Evolutionary conservation across 768 basidiomycete species (phyloP).

Genomic region (Hydnomerulius pinastri): DNA sequence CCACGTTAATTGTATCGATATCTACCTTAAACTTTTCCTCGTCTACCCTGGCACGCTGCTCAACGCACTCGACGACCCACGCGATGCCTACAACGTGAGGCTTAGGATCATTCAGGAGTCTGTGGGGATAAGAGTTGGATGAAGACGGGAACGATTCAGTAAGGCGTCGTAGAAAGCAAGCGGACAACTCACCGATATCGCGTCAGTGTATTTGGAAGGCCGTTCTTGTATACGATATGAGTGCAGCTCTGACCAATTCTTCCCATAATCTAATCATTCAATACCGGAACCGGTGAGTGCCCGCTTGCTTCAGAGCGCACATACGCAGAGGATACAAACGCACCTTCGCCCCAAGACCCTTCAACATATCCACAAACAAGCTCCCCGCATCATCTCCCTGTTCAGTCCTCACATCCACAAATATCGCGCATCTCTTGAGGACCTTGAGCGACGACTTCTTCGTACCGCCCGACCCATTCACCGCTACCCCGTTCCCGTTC

Average conservation of each 20-base stretch:
- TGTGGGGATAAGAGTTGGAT: conserved; percentile 21
- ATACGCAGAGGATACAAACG: conserved; percentile 17
- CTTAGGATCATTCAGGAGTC: conserved; percentile 64
- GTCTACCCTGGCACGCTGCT: conserved; percentile 61
- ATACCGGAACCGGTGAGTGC: not conserved
- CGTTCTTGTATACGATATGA: conserved; percentile 86
- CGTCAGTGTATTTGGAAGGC: conserved; percentile 68
- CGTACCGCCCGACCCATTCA: conserved; percentile 26
- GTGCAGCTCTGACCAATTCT: conserved; percentile 75
- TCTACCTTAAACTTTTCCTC: conserved; percentile 69
- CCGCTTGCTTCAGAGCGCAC: not conserved
- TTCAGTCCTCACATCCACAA: conserved; percentile 77
- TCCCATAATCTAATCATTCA: conserved; percentile 54
- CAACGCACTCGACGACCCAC: conserved; percentile 88
- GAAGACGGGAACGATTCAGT: not conserved
- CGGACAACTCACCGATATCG: conserved; percentile 59
- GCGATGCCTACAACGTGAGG: conserved; percentile 81
- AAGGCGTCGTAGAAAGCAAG: not conserved
- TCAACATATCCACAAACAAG: conserved; percentile 83
- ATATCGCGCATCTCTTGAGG: conserved; percentile 74
- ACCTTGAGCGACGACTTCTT: conserved; percentile 45
- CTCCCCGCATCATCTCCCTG: conserved; percentile 81
- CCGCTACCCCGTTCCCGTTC: conserved; percentile 20
- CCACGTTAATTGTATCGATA: conserved; percentile 56
- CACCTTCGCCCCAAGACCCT: conserved; percentile 79